Evolutionary conservation across 495 filamentous ascomycete species (phyloP), one percentile per base, ranked within the genome.

Genomic region (Aspergillus carlsbadensis): DNA sequence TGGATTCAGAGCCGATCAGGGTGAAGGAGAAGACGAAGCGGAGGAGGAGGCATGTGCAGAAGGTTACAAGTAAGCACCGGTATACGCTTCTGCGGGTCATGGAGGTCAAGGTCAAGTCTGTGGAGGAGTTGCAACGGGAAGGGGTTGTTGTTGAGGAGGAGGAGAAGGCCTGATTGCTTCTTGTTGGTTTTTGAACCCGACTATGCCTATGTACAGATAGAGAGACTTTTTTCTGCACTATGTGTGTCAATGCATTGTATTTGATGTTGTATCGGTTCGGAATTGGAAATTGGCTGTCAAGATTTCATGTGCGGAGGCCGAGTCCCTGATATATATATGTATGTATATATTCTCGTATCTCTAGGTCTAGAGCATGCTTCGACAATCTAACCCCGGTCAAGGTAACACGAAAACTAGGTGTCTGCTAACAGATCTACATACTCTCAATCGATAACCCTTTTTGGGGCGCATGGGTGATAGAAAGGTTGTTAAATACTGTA

Each of bases 21-120:
- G 68, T 90, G 53, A 88, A 89, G 76, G 82, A 91, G 79, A 98
- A 98, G 88, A 98, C 88, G 65, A 97, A 97, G 84, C 72, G 86
- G 73, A 85, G 94, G 77, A 82, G 87, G 66, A 78, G 95, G 66
- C 84, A 85, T 63, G 79, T 84, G 10, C 88, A 85, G 78, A 78
- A 68, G 35, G 85, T 92, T 14, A 82, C 72, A 70, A 97, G 89
- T 76, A 96, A 98, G 81, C 89, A 95, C 65, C 76, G 79, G 65
- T 92, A 85, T 73, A 98, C 95, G n/a, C 75, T 96, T 0, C 62
- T 98, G 78, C 77, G 84, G 71, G 84, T 98, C 24, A 85, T 85
- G 69, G 89, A 96, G 75, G 62, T 98, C 53, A 85, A 79, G 70
- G 75, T 98, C 18, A 83, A 81, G 69, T 70, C 66, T 41, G 63